Conservation (phyloP, 495 filamentous ascomycete species). For the Penicillium bovifimosum region DNA sequence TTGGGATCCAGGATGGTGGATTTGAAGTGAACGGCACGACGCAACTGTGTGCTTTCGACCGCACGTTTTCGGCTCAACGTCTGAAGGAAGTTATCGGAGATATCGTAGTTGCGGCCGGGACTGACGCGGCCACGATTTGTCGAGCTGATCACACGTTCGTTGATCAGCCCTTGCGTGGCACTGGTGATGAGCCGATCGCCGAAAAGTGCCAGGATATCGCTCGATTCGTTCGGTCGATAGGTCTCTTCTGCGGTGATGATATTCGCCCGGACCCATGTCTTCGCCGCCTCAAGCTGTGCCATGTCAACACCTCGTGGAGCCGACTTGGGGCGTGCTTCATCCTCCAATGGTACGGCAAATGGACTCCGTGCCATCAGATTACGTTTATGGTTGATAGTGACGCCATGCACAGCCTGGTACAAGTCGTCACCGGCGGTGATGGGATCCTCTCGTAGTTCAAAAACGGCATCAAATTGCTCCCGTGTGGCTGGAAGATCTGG, state of each 20-base stretch:
- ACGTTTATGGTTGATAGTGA: slow-evolving; percentile 32
- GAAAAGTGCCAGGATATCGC: slow-evolving; percentile 38
- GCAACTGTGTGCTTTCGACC: slow-evolving; percentile 43
- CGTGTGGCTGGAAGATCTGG: slow-evolving; percentile 49
- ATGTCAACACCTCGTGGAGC: slow-evolving; percentile 18
- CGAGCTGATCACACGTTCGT: slow-evolving; percentile 54
- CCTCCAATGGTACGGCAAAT: slow-evolving; percentile 27
- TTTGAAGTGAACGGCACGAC: slow-evolving; percentile 55
- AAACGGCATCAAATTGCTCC: slow-evolving; percentile 44
- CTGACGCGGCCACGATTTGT: slow-evolving; percentile 48
- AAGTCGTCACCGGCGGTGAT: slow-evolving; percentile 34
- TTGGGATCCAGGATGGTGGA: slow-evolving; percentile 46
- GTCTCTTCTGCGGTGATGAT: slow-evolving; percentile 46
- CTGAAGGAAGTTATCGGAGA: slow-evolving; percentile 51
- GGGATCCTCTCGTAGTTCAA: slow-evolving; percentile 43
- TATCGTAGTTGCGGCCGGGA: slow-evolving; percentile 51
- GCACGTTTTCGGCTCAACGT: slow-evolving; percentile 41
- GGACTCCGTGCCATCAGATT: slow-evolving; percentile 33
- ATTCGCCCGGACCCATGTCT: slow-evolving; percentile 59
- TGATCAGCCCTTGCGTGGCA: slow-evolving; percentile 53
- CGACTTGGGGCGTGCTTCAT: slow-evolving; percentile 5
- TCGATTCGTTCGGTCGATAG: slow-evolving; percentile 41
- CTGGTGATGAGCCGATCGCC: slow-evolving; percentile 45
- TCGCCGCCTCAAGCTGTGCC: slow-evolving; percentile 37
- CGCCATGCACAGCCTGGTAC: slow-evolving; percentile 32